Base-by-base conservation (phyloP, 331 rosid genomes). In the Quercus lobata region DNA sequence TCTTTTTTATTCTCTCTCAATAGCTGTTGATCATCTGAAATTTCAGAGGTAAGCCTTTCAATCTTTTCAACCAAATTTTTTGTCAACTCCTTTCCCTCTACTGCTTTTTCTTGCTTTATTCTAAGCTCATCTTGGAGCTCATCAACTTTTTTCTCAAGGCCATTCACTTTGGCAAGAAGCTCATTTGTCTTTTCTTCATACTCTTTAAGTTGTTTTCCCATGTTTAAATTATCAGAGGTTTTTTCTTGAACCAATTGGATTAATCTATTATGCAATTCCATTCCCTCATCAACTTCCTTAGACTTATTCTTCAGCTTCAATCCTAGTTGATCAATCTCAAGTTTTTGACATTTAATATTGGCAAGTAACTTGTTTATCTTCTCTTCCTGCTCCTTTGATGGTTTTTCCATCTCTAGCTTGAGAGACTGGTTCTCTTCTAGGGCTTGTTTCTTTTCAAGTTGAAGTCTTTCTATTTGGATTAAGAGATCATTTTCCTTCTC, bases 271-370 rank as follows among this genome's bases (percentile, higher is more conserved):
- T 89, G 93, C 21, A 90, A 73, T 74, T 57, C 72, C 82, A 83
- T 79, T 24, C 84, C 86, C 76, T 88, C 89, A 3, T 88, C 88
- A 14, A 80, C 80, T 71, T 92, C 89, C 79, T 30, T 77, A 16
- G 78, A 76, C 84, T 80, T 87, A 16, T 70, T 78, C 25, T 60
- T 52, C 25, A 88, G 83, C 80, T 62, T 81, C 57, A 63, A 73
- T 57, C 83, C 84, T 17, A 95, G 84, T 62, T 89, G 86, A 6
- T 84, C 83, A 3, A 86, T 80, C 73, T 81, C 85, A 1, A 80
- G 74, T 9, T 83, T 89, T 62, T 81, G 58, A 37, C 22, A 74
- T 15, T 52, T 66, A 30, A 76, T 24, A 79, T 86, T 82, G 2
- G 76, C 75, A 5, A 35, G 80, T 65, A 87, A 63, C n/a, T 74